Evolutionary conservation across 1,139 yeast species (phyloP), one percentile per base, ranked within the genome.

Genomic region (Candida sanyaensis): DNA sequence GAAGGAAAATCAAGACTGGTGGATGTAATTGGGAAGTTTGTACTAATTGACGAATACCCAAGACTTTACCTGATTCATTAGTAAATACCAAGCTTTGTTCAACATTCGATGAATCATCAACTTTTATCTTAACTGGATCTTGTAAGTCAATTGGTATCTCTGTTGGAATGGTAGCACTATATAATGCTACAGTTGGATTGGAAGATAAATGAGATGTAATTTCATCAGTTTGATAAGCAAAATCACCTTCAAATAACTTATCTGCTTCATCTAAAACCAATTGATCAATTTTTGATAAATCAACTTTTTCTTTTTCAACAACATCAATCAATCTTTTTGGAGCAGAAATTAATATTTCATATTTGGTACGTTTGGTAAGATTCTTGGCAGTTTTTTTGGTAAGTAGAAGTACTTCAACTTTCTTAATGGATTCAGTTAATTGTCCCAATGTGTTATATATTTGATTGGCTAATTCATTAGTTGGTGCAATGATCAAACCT

Each of bases 181-280:
- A 93, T 73, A 95, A 85, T 5, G 95, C 84, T 36, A 86, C 61
- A 41, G 67, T 67, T 3, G 78, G 68, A 52, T 75, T 69, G 1
- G 85, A 71, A 64, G 96, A 87, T 26, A 36, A 36, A 31, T 84
- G 78, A 11, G 88, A 76, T 54, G 93, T 71, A 51, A 93, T 86
- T 47, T 83, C 85, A 64, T 93, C 99, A 0, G 97, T 88, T 69
- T 95, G 99, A 56, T 86, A 91, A 21, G 91, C 83, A 59, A 95
- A 95, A 13, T 93, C 96, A 49, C 85, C 84, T 59, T 93, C 98
- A 60, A 95, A 89, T 47, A 95, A 72, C 59, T 89, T 88, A 73
- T 95, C 99, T 4, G 98, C 98, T 70, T 93, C 99, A 74, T 95
- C 99, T 57, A 95, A 83, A 13, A 93, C 79, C 47, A 93, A 70